Evolutionary conservation across 257 asterid species (phyloP).

Genomic region (Jacaranda copaia): DNA sequence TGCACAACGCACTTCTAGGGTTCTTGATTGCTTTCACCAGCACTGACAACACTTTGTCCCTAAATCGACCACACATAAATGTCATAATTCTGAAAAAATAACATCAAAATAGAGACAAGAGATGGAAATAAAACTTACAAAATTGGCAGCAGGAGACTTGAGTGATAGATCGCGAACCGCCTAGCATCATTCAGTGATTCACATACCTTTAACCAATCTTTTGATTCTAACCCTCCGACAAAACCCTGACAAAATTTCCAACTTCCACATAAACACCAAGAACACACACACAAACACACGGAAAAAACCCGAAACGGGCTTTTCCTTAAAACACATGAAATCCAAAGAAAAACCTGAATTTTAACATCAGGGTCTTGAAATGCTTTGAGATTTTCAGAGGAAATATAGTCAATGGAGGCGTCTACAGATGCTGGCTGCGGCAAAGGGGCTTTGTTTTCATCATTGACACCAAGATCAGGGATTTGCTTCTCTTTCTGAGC

Average conservation of each 20-base stretch:
- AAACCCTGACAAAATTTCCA: slow-evolving; percentile 59
- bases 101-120: neutral
- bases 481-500: slow-evolving; percentile 50
- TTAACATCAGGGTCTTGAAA: slow-evolving; percentile 65
- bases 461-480: slow-evolving; percentile 58
- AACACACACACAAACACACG: neutral
- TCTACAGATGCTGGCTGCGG: slow-evolving; percentile 47
- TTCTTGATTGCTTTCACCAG: slow-evolving; percentile 88
- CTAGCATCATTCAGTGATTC: slow-evolving; percentile 84
- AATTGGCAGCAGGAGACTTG: slow-evolving; percentile 66
- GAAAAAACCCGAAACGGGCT: neutral
- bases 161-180: slow-evolving; percentile 78
- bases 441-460: slow-evolving; percentile 71
- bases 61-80: slow-evolving; percentile 34
- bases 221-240: slow-evolving; percentile 85
- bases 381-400: slow-evolving; percentile 69
- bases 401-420: slow-evolving; percentile 72
- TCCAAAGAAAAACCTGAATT: slow-evolving; percentile 55
- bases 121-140: slow-evolving; percentile 52
- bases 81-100: neutral
- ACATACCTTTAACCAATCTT: slow-evolving; percentile 93
- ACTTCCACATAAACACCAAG: neutral
- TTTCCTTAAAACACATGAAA: neutral
- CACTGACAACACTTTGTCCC: slow-evolving; percentile 70
- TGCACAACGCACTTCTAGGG: slow-evolving; percentile 96